A percentile compares a stretch with the other conserved stretches of the same genome.
Conservation (phyloP, 2,329 filamentous ascomycete species). For the Calycina marina region DNA sequence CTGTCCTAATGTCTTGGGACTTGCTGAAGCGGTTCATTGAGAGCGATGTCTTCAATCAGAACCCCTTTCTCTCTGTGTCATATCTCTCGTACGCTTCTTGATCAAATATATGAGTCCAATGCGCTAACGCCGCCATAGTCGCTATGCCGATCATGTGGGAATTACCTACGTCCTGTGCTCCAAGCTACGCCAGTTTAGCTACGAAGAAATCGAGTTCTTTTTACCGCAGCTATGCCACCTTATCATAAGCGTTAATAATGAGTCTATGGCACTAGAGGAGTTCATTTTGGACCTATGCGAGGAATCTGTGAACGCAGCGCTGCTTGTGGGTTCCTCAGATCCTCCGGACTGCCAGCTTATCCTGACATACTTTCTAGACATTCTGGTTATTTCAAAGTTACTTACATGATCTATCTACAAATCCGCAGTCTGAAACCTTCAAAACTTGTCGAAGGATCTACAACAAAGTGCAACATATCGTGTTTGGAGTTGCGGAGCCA, state of each 20-base stretch:
- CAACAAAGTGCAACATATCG: slow-evolving; percentile 79
- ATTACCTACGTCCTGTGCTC: slow-evolving; percentile 82
- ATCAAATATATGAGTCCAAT: slow-evolving; percentile 1
- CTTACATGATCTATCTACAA: slow-evolving; percentile 61
- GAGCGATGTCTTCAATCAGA: slow-evolving; percentile 86
- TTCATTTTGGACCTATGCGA: slow-evolving; percentile 77
- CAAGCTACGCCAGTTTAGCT: slow-evolving; percentile 77
- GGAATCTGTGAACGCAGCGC: slow-evolving; percentile 71
- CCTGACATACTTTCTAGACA: slow-evolving; percentile 37
- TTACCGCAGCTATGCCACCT: slow-evolving; percentile 78
- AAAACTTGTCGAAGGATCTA: slow-evolving; percentile 72
- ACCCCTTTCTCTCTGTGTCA: slow-evolving; percentile 76
- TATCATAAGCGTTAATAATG: slow-evolving; percentile 76
- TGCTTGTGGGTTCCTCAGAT: slow-evolving; percentile 45
- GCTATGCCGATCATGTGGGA: slow-evolving; percentile 79
- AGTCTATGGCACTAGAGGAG: slow-evolving; percentile 82
- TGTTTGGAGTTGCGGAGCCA: slow-evolving; percentile 62
- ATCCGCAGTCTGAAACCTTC: slow-evolving; percentile 63
- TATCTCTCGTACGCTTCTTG: slow-evolving; percentile 56
- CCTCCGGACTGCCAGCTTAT: slow-evolving; percentile 1
- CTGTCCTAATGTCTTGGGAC: slow-evolving; percentile 57
- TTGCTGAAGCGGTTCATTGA: slow-evolving; percentile 82
- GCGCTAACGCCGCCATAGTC: slow-evolving; percentile 32
- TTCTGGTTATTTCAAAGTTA: slow-evolving; percentile 89
- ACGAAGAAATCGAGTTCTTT: slow-evolving; percentile 89